Base-by-base conservation (phyloP, 345 rosid species). In the Microthlaspi erraticum region DNA sequence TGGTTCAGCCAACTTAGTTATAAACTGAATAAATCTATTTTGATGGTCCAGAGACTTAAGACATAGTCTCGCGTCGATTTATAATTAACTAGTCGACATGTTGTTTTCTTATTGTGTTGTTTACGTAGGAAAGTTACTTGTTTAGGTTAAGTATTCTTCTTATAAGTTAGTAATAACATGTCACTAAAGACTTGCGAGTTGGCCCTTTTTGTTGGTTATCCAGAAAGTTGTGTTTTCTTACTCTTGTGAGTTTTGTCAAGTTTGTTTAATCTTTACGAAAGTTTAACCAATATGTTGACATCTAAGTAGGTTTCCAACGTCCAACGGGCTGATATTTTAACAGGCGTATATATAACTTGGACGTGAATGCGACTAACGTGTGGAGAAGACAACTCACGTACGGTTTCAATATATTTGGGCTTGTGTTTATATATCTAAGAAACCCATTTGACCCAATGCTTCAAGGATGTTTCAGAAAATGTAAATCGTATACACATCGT, bases 1-100 rank as follows among this genome's bases (percentile, higher is more conserved):
- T 74, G 34, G 8, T 60, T 37, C 20, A 26, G 42, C 64, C 73
- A 67, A 60, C 62, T 42, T 59, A 13, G 55, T 42, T 20, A 59
- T 38, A 19, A 14, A 17, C 41, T 11, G 54, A n/a, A 16, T 60
- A 3, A 10, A 1, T 34, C 0, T 48, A 0, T 26, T 45, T 56
- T 48, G 10, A 56, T 48, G 9, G 29, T 57, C 12, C 29, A 34
- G 32, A 17, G 57, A 63, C 77, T 64, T 34, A 4, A 33, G 12
- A 55, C 39, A 62, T 17, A n/a, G 8, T 56, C 43, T 64, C 59
- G 14, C 44, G 26, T 72, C 26, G 46, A 45, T 55, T 20, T 37
- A 5, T 48, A 23, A 10, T 62, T 14, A 11, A 64, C 4, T 52
- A 54, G 39, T 55, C 51, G 51, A 61, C 66, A 73, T 72, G 60